Evolutionary conservation across 345 rosid genomes (phyloP).

Genomic region (Heritiera littoralis): DNA sequence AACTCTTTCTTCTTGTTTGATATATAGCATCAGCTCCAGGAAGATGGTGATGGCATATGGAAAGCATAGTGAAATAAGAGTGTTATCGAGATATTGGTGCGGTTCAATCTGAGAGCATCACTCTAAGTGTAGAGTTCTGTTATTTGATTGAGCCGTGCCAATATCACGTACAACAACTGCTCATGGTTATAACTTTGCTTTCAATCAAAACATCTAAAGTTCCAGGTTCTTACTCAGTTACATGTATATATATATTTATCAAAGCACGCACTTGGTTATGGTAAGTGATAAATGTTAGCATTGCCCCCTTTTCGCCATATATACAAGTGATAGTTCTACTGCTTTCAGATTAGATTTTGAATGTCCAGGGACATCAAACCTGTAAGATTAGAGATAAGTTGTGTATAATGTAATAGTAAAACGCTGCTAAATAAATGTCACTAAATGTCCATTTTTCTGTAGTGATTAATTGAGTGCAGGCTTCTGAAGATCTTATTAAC

Average conservation of each 20-base stretch:
- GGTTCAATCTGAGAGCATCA: conserved; percentile 70
- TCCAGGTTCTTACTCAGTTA: not conserved
- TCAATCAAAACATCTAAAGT: not conserved
- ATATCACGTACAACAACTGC: conserved; percentile 54
- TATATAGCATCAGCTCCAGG: not conserved
- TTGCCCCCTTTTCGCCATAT: not conserved
- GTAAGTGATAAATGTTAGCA: not conserved
- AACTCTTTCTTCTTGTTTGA: not conserved
- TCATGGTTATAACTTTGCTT: not conserved
- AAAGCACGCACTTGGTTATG: not conserved
- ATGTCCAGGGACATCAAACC: too few species aligned
- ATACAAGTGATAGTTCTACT: not conserved
- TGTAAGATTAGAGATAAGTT: not conserved
- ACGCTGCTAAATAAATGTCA: too few species aligned
- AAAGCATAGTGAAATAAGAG: not conserved
- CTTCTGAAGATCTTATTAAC: not conserved
- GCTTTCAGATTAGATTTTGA: not conserved
- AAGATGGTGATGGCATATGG: not conserved
- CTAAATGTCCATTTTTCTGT: too few species aligned
- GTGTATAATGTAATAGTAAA: not conserved
- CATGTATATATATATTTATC: not conserved
- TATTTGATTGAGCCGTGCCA: conserved; percentile 99
- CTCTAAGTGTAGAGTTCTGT: conserved; percentile 44
- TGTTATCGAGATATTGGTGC: conserved; percentile 73
- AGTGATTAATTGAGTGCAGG: not conserved